Percentiles rank a stretch among this genome's conserved stretches.
phyloP scores from a whole-genome alignment of 768 basidiomycete genomes.

The Tulasnella sp. region DNA sequence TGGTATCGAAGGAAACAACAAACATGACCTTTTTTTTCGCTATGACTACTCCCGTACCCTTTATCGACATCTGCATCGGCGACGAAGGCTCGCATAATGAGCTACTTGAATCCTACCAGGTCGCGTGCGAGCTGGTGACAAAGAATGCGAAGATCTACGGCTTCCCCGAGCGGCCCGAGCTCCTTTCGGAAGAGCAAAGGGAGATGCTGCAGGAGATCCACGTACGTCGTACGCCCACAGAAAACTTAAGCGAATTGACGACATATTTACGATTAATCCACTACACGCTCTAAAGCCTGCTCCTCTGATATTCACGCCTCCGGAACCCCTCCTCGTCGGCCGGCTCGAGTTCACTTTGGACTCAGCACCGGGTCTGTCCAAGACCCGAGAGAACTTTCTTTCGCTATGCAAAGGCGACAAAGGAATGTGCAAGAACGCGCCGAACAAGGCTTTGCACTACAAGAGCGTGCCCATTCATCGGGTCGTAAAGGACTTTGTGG shows the following conservation, averaged over 20 bases:
- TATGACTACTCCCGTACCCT: conserved; percentile 16
- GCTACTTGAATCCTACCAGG: conserved; percentile 25
- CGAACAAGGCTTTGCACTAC: conserved; percentile 37
- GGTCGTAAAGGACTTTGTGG: conserved; percentile 37
- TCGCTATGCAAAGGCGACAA: conserved; percentile 37
- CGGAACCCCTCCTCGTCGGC: conserved; percentile 31
- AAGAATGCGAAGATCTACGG: conserved; percentile 34
- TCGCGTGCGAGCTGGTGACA: conserved; percentile 26
- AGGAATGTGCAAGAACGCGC: conserved; percentile 35
- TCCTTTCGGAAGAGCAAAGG: conserved; percentile 33
- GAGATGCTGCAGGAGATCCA: conserved; percentile 32
- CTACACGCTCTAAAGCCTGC: conserved; percentile 22
- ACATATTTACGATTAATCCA: not conserved
- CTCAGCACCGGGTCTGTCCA: conserved; percentile 30
- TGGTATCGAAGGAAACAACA: not conserved
- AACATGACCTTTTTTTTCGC: too few relatives aligned
- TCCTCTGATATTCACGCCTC: conserved; percentile 27
- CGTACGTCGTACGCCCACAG: conserved; percentile 19
- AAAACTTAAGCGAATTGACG: not conserved
- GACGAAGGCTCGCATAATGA: conserved; percentile 23
- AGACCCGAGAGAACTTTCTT: conserved; percentile 38
- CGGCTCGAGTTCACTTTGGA: conserved; percentile 34
- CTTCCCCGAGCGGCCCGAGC: conserved; percentile 27
- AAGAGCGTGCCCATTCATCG: conserved; percentile 35
- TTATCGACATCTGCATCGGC: conserved; percentile 36